Evolutionary conservation across 2,329 filamentous ascomycete species (phyloP).

Genomic region (Pestalotiopsis sp.): DNA sequence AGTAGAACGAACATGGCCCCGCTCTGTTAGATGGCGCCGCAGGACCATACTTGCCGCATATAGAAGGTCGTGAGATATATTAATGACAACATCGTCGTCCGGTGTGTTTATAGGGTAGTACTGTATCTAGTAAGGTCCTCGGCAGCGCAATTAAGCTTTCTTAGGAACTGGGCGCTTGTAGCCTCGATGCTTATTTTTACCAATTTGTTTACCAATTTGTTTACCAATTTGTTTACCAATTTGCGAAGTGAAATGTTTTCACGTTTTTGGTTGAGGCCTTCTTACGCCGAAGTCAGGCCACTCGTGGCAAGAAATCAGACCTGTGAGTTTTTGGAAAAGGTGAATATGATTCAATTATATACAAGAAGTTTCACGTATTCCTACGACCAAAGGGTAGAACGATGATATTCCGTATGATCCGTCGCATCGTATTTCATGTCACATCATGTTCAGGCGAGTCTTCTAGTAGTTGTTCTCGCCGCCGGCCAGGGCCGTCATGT

Average conservation of each 20-base stretch:
- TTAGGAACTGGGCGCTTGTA: not conserved
- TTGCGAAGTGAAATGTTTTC: not conserved
- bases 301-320: not conserved
- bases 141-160: not conserved
- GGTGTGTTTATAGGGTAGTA: not conserved
- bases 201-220: constrained; percentile 17
- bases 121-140: not conserved
- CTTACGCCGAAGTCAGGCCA: not conserved
- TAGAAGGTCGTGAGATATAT: not conserved
- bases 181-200: not conserved
- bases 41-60: not conserved
- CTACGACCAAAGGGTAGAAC: not conserved
- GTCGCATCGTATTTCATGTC: not conserved
- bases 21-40: not conserved
- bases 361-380: not conserved
- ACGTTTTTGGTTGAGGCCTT: not conserved
- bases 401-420: not conserved
- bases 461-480: constrained; percentile 9
- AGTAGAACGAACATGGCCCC: not conserved
- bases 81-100: not conserved
- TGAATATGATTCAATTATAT: not conserved
- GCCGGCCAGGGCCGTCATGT: constrained; percentile 34
- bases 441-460: not conserved
- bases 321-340: not conserved
- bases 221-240: constrained; percentile 17